Conservation (phyloP, 352 stramenopile species). For the Pythium periplocum region DNA sequence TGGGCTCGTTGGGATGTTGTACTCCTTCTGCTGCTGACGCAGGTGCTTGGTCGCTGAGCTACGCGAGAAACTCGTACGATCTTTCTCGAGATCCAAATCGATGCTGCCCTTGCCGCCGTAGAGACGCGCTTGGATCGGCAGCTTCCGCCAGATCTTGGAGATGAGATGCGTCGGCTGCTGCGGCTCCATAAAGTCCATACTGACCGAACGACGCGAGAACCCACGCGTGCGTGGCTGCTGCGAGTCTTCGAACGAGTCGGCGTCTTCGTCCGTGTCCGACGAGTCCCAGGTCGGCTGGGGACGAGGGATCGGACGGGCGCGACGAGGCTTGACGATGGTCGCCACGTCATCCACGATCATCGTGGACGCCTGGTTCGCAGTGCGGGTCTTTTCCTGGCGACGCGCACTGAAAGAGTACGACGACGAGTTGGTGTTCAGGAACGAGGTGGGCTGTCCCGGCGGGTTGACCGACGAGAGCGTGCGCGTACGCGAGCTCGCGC, state of each 20-base stretch:
- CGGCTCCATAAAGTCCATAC: constrained; percentile 74
- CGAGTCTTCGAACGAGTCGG: constrained; percentile 46
- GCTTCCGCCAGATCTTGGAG: constrained; percentile 75
- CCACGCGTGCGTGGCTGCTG: constrained; percentile 40
- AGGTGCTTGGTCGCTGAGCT: constrained; percentile 20
- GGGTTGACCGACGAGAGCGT: too few species aligned
- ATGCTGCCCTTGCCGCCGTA: constrained; percentile 17
- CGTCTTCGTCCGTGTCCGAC: constrained; percentile 65
- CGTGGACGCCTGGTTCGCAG: constrained; percentile 17
- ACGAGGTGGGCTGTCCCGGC: too few species aligned
- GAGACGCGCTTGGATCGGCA: constrained; percentile 66
- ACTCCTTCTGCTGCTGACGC: constrained; percentile 11
- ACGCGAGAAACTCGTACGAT: constrained; percentile 22
- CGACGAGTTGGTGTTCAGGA: too few species aligned
- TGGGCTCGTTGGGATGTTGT: constrained; percentile 24
- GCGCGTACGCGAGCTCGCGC: too few species aligned
- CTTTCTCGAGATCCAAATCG: constrained; percentile 23
- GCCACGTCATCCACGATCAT: constrained; percentile 42
- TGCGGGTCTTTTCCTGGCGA: constrained; percentile 18
- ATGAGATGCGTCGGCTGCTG: constrained; percentile 67
- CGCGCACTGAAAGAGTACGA: constrained; percentile 20
- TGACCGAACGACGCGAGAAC: constrained; percentile 57
- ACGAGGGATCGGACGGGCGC: constrained; percentile 9
- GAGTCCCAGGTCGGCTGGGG: constrained; percentile 32
- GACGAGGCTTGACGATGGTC: constrained; percentile 37